phyloP scores from a whole-genome alignment of 1,284 basidiomycete species.

The Trichosporon asahii region DNA sequence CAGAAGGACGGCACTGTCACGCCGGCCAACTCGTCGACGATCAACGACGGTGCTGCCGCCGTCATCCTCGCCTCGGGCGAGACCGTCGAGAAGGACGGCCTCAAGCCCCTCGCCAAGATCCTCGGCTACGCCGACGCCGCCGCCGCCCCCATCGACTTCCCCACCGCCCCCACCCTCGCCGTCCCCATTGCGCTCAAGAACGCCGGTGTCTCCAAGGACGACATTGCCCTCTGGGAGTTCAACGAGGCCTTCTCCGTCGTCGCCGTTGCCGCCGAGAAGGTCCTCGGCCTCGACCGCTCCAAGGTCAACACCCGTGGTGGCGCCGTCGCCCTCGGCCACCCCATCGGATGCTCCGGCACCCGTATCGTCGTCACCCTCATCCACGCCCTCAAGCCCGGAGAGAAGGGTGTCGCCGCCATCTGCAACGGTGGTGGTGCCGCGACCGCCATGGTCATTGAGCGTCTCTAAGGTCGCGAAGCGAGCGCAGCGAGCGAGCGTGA shows the following conservation, averaged over 20 bases:
- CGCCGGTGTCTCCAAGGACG: slow-evolving; percentile 75
- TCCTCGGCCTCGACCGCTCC: slow-evolving; percentile 72
- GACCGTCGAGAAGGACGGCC: slow-evolving; percentile 79
- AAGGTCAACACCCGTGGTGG: slow-evolving; percentile 95
- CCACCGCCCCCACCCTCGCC: slow-evolving; percentile 86
- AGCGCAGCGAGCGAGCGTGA: not conserved
- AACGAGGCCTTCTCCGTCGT: slow-evolving; percentile 99
- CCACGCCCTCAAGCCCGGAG: slow-evolving; percentile 86
- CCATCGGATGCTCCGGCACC: slow-evolving; percentile 92
- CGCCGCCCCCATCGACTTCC: slow-evolving; percentile 95
- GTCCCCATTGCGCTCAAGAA: slow-evolving; percentile 83
- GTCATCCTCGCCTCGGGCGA: slow-evolving; percentile 88
- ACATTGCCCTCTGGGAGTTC: slow-evolving; percentile 91
- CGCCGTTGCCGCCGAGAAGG: slow-evolving; percentile 84
- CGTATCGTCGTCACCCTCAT: slow-evolving; percentile 92
- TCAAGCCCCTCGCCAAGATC: slow-evolving; percentile 86
- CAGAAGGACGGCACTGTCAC: slow-evolving; percentile 85
- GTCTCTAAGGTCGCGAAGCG: slow-evolving; percentile 55
- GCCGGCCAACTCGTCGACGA: slow-evolving; percentile 89
- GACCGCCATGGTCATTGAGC: slow-evolving; percentile 84
- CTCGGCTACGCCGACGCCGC: slow-evolving; percentile 95
- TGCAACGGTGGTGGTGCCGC: slow-evolving; percentile 97
- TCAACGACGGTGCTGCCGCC: slow-evolving; percentile 97
- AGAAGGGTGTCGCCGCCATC: slow-evolving; percentile 95
- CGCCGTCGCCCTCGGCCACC: slow-evolving; percentile 86